Evolutionary conservation across 2,329 filamentous ascomycete genomes (phyloP).

Genomic region (Aureobasidium sp.): DNA sequence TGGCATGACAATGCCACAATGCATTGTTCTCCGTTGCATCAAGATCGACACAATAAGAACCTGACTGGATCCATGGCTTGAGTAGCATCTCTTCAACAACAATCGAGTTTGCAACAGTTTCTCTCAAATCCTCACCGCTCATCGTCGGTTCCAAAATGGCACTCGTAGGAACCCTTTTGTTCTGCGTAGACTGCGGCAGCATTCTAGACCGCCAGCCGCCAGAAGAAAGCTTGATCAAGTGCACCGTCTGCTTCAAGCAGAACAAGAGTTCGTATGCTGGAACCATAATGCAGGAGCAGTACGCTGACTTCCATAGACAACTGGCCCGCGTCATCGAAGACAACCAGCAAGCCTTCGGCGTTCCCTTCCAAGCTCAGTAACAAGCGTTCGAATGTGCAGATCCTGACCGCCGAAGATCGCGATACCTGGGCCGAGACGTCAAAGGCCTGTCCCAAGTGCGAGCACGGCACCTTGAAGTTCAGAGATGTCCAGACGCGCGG

Average conservation of each 20-base stretch:
- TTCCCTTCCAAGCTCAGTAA: constrained; percentile 86
- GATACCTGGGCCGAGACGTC: constrained; percentile 60
- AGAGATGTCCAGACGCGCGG: constrained; percentile 79
- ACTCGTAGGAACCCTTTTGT: constrained; percentile 82
- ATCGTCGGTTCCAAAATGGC: constrained; percentile 56
- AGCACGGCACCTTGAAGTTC: constrained; percentile 73
- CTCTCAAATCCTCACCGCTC: no score
- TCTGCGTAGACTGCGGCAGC: constrained; percentile 90
- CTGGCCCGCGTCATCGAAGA: constrained; percentile 62
- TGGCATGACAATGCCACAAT: not conserved
- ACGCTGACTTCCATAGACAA: not conserved
- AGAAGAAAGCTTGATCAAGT: constrained; percentile 67
- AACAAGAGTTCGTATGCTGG: constrained; percentile 60
- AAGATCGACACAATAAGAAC: not conserved
- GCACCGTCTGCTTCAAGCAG: constrained; percentile 77
- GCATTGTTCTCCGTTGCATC: no score
- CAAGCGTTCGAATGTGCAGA: constrained; percentile 80
- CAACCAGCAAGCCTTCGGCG: constrained; percentile 76
- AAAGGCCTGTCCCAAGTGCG: constrained; percentile 73
- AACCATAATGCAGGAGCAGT: not conserved
- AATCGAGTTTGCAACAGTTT: no score
- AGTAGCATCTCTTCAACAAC: no score
- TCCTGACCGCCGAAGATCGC: constrained; percentile 68
- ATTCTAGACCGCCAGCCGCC: constrained; percentile 74
- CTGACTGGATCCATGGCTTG: no score